Evolutionary conservation across 805 yeast species (phyloP).

Genomic region (Candida suzukii): DNA sequence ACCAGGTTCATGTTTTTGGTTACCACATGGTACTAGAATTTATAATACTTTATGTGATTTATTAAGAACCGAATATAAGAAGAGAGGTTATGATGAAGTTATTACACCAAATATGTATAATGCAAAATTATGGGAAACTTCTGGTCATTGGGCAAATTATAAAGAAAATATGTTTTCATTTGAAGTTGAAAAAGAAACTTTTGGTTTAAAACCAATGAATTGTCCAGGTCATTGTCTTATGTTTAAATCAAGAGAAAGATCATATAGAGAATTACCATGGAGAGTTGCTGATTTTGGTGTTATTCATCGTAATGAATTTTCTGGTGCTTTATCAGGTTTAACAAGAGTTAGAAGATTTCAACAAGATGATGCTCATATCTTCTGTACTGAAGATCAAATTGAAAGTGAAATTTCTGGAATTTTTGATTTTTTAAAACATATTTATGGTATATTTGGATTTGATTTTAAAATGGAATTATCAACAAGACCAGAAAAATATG

Average conservation of each 20-base stretch:
- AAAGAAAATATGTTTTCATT: conserved; percentile 96
- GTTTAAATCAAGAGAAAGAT: conserved; percentile 88
- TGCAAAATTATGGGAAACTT: conserved; percentile 95
- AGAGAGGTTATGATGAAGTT: conserved; percentile 96
- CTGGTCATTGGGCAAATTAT: conserved; percentile 98
- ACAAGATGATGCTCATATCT: conserved; percentile 98
- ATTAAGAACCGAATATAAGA: conserved; percentile 77
- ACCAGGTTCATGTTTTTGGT: conserved; percentile 98
- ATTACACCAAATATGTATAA: conserved; percentile 99
- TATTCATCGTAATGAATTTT: conserved; percentile 91
- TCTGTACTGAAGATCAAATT: conserved; percentile 90
- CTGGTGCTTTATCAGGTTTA: conserved; percentile 91
- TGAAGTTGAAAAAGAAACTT: conserved; percentile 93
- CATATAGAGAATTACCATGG: conserved; percentile 96
- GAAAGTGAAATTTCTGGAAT: conserved; percentile 76
- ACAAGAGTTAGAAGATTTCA: conserved; percentile 99
- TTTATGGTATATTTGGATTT: conserved; percentile 90
- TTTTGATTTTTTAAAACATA: conserved; percentile 76
- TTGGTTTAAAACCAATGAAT: conserved; percentile 92
- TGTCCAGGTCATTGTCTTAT: conserved; percentile 91
- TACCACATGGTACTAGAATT: conserved; percentile 98
- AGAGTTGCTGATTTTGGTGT: conserved; percentile 98
- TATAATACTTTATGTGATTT: conserved; percentile 80
- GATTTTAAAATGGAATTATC: conserved; percentile 95
- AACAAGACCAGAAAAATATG: conserved; percentile 94